Base-by-base conservation (phyloP, 345 rosid genomes). In the Tarenaya hassleriana region DNA sequence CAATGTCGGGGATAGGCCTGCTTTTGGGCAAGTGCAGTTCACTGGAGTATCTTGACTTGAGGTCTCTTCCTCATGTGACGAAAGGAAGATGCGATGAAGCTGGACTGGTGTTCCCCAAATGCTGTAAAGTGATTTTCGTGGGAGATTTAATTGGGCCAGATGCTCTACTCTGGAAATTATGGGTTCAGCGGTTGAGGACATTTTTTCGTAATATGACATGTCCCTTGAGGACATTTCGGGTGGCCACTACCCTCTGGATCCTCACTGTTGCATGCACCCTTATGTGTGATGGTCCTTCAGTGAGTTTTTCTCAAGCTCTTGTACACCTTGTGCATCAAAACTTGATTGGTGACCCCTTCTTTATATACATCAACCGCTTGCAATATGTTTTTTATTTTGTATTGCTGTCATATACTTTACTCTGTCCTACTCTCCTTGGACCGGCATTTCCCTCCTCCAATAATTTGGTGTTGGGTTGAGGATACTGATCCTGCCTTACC, bases 51-150 rank as follows among this genome's bases (percentile, higher is more conserved):
- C 71, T 91, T 56, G 96, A 87, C 59, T 88, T 91, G 44, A 74
- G 96, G 67, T 84, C 96, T 50, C 86, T 95, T 72, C 86, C 88
- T 1, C 75, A 67, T 66, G 68, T 83, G 33, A 84, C 95, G 7
- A 60, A 87, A 84, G 75, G 61, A 7, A 81, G 63, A 18, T 92
- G 95, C 37, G 84, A 74, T 46, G 96, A 81, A 74, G 96, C 84
- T 58, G 90, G 86, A 11, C 53, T 92, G 41, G 73, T 41, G 60
- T 92, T 92, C 59, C 96, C 95, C 4, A 52, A 62, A 16, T 56
- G 45, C 63, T 92, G 94, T 74, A 87, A 75, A 77, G 90, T 92
- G 69, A 82, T 84, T 69, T 92, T 77, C 58, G 41, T 59, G 0
- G 90, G 92, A 50, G 68, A 86, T 65, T 73, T 87, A 61, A 60